These are phyloP conservation scores for Trichosporon sp. DNA, from an alignment of 1,284 basidiomycete species.

Conservation along the genomic window DNA sequence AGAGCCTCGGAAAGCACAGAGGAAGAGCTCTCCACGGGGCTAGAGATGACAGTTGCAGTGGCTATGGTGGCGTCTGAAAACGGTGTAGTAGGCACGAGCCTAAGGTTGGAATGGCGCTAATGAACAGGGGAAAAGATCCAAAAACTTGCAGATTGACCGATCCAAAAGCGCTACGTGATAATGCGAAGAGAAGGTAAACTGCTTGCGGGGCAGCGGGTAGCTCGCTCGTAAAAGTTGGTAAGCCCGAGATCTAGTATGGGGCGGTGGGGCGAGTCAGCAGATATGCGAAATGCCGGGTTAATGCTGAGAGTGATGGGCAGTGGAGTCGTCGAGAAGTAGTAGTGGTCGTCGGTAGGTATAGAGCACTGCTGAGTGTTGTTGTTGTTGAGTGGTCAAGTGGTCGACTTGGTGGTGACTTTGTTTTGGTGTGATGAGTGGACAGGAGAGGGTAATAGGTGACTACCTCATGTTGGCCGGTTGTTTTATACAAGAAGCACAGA, in stretches of 20 bases:
- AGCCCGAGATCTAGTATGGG: not conserved
- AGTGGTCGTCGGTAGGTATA: not conserved
- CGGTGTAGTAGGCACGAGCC: not conserved
- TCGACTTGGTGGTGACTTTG: not conserved
- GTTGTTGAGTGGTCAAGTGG: not conserved
- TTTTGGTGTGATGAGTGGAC: not conserved
- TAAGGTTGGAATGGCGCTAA: conserved; percentile 13
- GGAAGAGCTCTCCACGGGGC: conserved; percentile 10
- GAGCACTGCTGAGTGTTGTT: not conserved
- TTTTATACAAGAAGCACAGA: conserved; percentile 9
- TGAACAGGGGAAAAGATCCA: not conserved
- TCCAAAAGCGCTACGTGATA: not conserved
- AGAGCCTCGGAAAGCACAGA: conserved; percentile 6
- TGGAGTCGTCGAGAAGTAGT: not conserved
- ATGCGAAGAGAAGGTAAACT: not conserved
- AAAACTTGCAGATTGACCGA: not conserved
- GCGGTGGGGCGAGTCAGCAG: not conserved
- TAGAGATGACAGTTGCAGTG: not conserved
- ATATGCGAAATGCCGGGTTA: not conserved
- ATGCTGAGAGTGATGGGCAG: not conserved
- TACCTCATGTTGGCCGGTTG: conserved; percentile 4
- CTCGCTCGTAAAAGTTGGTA: not conserved
- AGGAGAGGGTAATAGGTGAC: not conserved
- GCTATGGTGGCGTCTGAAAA: conserved; percentile 14
- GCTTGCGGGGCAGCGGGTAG: not conserved